These are phyloP conservation scores for Carex kokanica DNA, from an alignment of 176 grass and related monocot species.

Conservation along the genomic window DNA sequence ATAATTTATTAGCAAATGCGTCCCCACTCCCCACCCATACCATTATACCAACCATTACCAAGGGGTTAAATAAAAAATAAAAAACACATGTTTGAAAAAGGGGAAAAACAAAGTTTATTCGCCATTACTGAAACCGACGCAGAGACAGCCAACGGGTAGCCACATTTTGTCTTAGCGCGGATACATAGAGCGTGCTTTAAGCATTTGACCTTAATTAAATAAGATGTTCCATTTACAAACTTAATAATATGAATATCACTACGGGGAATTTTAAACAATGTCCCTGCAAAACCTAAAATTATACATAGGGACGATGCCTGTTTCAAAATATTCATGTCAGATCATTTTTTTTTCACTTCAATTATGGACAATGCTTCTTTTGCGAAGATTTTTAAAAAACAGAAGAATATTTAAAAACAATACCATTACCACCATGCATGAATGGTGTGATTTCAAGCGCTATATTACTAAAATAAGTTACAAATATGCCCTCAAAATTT, in stretches of 20 bases:
- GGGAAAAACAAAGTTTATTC: not conserved
- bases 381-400: too few relatives aligned
- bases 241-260: not conserved
- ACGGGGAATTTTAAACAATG: not conserved
- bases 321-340: not conserved
- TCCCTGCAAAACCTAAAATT: not conserved
- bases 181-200: not conserved
- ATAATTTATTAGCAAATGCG: not conserved
- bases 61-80: not conserved
- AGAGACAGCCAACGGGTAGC: not conserved
- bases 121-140: not conserved
- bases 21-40: not conserved
- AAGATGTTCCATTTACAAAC: not conserved
- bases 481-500: too few relatives aligned
- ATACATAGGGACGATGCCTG: not conserved
- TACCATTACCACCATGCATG: too few relatives aligned
- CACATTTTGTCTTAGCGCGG: not conserved
- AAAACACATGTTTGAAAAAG: not conserved
- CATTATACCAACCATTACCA: too few relatives aligned
- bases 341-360: not conserved
- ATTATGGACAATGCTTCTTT: too few relatives aligned
- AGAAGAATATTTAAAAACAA: too few relatives aligned
- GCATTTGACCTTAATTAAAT: not conserved
- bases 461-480: too few relatives aligned
- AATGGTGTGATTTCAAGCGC: too few relatives aligned